These are phyloP conservation scores for Alternaria gaisen DNA, from an alignment of 2,329 filamentous ascomycete genomes.

Conservation along the genomic window DNA sequence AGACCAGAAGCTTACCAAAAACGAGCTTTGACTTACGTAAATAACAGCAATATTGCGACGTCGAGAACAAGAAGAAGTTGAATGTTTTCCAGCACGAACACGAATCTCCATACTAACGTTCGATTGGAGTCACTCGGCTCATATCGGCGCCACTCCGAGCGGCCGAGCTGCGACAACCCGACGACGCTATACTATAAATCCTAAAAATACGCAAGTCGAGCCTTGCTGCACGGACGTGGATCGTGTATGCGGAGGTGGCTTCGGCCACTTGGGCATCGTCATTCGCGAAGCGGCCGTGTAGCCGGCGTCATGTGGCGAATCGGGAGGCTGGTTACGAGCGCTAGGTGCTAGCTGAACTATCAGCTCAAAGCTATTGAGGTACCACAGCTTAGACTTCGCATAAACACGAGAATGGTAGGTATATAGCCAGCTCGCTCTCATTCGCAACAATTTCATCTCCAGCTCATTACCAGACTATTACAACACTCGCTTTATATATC, in stretches of 20 bases:
- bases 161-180: background rate
- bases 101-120: background rate
- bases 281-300: background rate
- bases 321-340: conserved; percentile 3
- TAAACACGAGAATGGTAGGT: background rate
- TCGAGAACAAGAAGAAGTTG: background rate
- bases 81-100: background rate
- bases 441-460: no score
- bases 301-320: conserved; percentile 5
- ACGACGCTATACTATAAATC: background rate
- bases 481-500: background rate
- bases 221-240: background rate
- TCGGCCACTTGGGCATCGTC: background rate
- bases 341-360: background rate
- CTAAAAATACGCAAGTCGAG: background rate
- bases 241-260: background rate
- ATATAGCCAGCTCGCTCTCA: background rate
- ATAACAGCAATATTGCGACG: background rate
- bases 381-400: background rate
- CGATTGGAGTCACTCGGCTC: background rate
- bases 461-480: background rate
- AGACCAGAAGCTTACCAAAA: no score
- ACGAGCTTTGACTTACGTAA: background rate
- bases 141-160: background rate
- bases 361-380: background rate